A percentile compares a stretch with the other conserved stretches of the same genome.
Evolutionary conservation across 2,329 filamentous ascomycete species (phyloP).

Genomic region (Cladosporium sphaerospermum): DNA sequence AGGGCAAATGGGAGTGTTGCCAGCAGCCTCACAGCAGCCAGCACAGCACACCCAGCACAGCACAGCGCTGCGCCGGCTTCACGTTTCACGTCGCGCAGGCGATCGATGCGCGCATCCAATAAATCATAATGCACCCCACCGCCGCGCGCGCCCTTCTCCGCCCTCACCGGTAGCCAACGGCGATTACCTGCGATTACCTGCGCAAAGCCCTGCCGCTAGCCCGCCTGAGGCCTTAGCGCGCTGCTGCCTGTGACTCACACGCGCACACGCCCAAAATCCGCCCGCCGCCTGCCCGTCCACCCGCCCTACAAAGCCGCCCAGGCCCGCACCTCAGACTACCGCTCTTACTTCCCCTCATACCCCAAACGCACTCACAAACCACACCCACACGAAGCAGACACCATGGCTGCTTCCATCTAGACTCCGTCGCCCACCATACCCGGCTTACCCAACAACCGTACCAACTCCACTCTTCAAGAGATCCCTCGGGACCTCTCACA

Average conservation of each 20-base stretch:
- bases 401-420: slow-evolving; percentile 30
- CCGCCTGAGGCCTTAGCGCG: background rate
- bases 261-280: background rate
- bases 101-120: slow-evolving; percentile 5
- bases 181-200: background rate
- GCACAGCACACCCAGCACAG: background rate
- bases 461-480: slow-evolving; percentile 20
- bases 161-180: background rate
- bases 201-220: no score
- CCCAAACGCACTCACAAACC: background rate
- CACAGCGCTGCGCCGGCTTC: background rate
- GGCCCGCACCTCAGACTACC: slow-evolving; percentile 6
- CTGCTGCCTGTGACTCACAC: slow-evolving; percentile 1
- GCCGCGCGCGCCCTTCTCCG: background rate
- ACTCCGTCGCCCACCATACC: slow-evolving; percentile 27
- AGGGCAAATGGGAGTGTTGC: no score
- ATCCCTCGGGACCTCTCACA: slow-evolving; percentile 13
- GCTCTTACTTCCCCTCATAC: background rate
- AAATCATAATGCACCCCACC: background rate
- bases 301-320: background rate
- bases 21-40: background rate
- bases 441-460: slow-evolving; percentile 14
- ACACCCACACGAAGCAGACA: slow-evolving; percentile 14
- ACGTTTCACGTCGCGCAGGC: slow-evolving; percentile 5
- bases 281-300: background rate